Base-by-base conservation (phyloP, 2,329 filamentous ascomycete genomes). In the Shiraia sp. region DNA sequence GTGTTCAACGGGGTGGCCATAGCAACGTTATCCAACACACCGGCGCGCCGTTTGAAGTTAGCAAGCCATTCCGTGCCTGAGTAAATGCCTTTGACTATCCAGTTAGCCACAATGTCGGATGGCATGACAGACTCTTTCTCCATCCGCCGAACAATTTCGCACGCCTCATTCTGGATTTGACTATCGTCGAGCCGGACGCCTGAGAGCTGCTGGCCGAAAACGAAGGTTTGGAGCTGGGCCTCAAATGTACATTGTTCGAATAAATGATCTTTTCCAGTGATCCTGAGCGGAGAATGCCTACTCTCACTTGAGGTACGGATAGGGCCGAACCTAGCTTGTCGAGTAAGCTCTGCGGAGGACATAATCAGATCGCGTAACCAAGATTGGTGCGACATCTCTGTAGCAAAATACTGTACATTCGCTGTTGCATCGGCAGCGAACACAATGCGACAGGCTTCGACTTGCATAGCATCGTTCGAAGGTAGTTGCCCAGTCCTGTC, bases 401-500 rank as follows among this genome's bases (percentile, higher is more conserved):
- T 22, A 23, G 24, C 14, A 14, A 34, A 26, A 2, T 13, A 32
- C n/a, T 37, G 16, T 14, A 33, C 32, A 13, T 29, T 26, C 3
- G 45, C 45, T 4, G 40, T 32, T 1, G 47, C 43, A n/a, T 61
- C 59, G 0, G 55, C 51, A 9, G 55, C 54, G 25, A 59, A 61
- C n/a, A 62, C 54, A 15, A 62, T 54, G 13, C 59, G 56, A 19
- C 59, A 62, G 2, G 57, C 59, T 27, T 62, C 59, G 19, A 55
- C 45, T 30, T 61, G 59, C 30, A 62, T 58, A 4, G 42, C 44
- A 8, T 57, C 39, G 9, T 60, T 53, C 1, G 47, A 45, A 2
- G 57, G 59, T n/a, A 61, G 35, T 14, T 40, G 51, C 1, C 53
- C 49, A 3, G 42, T 42, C 1, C 40, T 48, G n/a, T 59, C 53